A percentile compares a stretch with the other conserved stretches of the same genome.
Evolutionary conservation across 441 rosid genomes (phyloP).

Genomic region (Euphorbia schlechtendalii): DNA sequence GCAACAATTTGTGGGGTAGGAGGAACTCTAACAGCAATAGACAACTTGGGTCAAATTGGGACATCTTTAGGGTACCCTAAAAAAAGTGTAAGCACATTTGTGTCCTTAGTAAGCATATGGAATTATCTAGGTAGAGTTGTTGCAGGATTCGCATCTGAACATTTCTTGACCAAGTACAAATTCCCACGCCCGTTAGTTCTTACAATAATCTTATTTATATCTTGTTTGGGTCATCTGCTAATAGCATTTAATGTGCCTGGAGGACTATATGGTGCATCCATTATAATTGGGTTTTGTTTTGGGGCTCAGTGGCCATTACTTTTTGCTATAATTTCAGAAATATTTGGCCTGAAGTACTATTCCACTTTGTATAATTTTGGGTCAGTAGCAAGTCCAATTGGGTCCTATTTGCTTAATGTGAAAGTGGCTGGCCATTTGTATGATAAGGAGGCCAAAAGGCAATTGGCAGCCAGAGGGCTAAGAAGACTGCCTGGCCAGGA

Average conservation of each 20-base stretch:
- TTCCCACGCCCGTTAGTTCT: slow-evolving; percentile 54
- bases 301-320: slow-evolving; percentile 70
- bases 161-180: slow-evolving; percentile 39
- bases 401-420: slow-evolving; percentile 48
- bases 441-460: slow-evolving; percentile 57
- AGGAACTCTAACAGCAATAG: slow-evolving; percentile 60
- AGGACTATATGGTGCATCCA: slow-evolving; percentile 58
- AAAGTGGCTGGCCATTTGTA: slow-evolving; percentile 56
- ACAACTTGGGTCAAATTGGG: slow-evolving; percentile 73
- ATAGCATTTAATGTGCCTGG: slow-evolving; percentile 53
- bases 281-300: slow-evolving; percentile 70
- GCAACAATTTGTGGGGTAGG: slow-evolving; percentile 68
- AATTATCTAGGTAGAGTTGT: slow-evolving; percentile 64
- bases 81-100: slow-evolving; percentile 54
- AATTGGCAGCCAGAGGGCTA: slow-evolving; percentile 33
- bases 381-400: slow-evolving; percentile 53
- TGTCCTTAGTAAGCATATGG: slow-evolving; percentile 83
- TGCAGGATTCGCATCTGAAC: slow-evolving; percentile 62
- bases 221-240: slow-evolving; percentile 58
- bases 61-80: slow-evolving; percentile 51
- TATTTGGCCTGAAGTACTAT: slow-evolving; percentile 63
- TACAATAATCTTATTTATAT: slow-evolving; percentile 42
- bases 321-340: slow-evolving; percentile 59
- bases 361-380: slow-evolving; percentile 58
- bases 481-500: slow-evolving; percentile 25